Base-by-base conservation (phyloP, 2,329 filamentous ascomycete genomes). In the Ophiostoma montium region DNA sequence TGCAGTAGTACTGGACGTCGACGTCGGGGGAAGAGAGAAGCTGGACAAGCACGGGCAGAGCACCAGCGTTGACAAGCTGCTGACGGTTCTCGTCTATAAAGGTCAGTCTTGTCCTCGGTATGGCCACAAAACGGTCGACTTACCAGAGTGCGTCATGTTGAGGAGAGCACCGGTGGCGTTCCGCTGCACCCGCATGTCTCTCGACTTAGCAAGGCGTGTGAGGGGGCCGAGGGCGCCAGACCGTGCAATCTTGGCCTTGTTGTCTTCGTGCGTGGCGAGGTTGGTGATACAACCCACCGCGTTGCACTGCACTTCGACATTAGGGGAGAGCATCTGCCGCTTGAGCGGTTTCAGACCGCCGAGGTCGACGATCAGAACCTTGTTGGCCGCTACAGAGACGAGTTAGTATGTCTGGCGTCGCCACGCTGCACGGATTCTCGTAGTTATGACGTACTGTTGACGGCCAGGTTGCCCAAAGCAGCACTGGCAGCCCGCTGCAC, bases 111-210 rank as follows among this genome's bases (percentile, higher is more conserved):
- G n/a, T n/a, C n/a, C n/a, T n/a, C n/a, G n/a, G n/a, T n/a, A n/a
- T n/a, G n/a, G n/a, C n/a, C 23, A 27, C 4, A 27, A 27, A 27
- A 8, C 4, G 15, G 38, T 4, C 8, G 1, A 58, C 75, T 52
- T 78, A 94, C 88, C 88, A 55, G 89, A 96, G 70, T 98, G 92
- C 59, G 92, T 98, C 92, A 98, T 98, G 67, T 98, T 98, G 56
- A 98, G 75, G 51, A 98, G 70, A 42, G 92, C 92, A 48, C 92
- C 92, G 1, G 92, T 98, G 51, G 92, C 92, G 66, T 98, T 98
- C 56, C 92, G 79, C 69, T 98, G 92, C 44, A 98, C 92, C 50
- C 92, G 81, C 92, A 96, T 96, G 61, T 98, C 92, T 66, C 94
- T 90, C 19, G 92, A 96, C 67, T 95, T 96, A 54, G 92, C 92